A percentile compares a stretch with the other conserved stretches of the same genome.
phyloP scores from a whole-genome alignment of 2,329 filamentous ascomycete genomes.

The Calonectria leucothoes region DNA sequence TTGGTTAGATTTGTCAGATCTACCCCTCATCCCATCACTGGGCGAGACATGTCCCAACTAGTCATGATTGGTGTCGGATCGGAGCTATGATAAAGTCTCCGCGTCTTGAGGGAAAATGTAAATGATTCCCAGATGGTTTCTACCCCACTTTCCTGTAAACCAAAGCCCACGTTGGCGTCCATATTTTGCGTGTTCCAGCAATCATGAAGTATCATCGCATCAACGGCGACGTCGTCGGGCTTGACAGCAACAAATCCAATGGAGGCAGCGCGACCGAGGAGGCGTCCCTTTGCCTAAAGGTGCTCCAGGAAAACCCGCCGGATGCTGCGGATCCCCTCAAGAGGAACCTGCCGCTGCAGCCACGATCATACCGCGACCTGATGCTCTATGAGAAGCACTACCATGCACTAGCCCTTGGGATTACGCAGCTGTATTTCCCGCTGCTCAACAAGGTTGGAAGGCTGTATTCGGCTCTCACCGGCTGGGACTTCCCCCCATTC shows the following conservation, averaged over 20 bases:
- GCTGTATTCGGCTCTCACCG: neutral
- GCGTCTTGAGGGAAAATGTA: too few relatives aligned
- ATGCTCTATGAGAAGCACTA: conserved; percentile 5
- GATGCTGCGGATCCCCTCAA: neutral
- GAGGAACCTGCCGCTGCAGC: neutral
- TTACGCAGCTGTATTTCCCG: neutral
- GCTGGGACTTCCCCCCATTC: neutral
- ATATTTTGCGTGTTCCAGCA: too few relatives aligned
- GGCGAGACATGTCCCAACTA: neutral
- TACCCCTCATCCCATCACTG: neutral
- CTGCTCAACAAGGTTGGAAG: neutral
- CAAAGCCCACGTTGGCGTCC: neutral
- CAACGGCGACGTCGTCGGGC: neutral
- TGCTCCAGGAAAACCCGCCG: neutral
- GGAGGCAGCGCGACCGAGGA: neutral
- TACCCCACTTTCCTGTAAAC: neutral
- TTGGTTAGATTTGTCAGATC: neutral
- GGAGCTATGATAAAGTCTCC: neutral
- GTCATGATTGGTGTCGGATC: neutral
- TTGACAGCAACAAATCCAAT: neutral
- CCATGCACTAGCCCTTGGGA: neutral
- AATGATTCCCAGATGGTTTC: neutral
- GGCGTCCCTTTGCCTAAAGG: neutral
- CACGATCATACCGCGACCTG: neutral
- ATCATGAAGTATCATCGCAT: neutral